Percentiles rank a stretch among this genome's conserved stretches.
Evolutionary conservation across 2,329 filamentous ascomycete species (phyloP).

Genomic region (Diplodia intermedia): DNA sequence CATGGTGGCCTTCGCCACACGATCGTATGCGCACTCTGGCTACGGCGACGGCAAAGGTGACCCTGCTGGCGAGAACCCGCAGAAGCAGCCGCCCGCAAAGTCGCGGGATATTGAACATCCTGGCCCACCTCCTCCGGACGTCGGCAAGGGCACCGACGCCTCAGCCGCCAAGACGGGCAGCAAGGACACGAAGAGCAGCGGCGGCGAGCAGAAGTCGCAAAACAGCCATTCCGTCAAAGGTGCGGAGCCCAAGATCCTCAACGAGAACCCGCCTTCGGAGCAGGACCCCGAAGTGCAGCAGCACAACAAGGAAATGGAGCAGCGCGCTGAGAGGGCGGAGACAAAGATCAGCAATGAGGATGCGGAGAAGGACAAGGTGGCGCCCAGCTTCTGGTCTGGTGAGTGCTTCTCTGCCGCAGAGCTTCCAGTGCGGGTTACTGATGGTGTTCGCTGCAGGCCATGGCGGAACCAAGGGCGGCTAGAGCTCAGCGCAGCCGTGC

Average conservation of each 20-base stretch:
- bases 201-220: conserved; percentile 9
- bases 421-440: conserved; percentile 9
- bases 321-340: conserved; percentile 51
- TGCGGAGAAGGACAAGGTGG: conserved; percentile 51
- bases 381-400: conserved; percentile 51
- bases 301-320: conserved; percentile 55
- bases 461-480: conserved; percentile 41
- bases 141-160: conserved; percentile 45
- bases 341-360: conserved; percentile 49
- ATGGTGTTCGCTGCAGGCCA: conserved; percentile 35
- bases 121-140: conserved; percentile 53
- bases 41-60: conserved; percentile 54
- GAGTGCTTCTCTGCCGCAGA: conserved; percentile 32
- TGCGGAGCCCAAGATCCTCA: conserved; percentile 54
- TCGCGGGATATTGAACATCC: conserved; percentile 53
- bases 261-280: conserved; percentile 40
- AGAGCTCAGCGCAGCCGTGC: conserved; percentile 12
- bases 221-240: conserved; percentile 40
- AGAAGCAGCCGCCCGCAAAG: conserved; percentile 51
- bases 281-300: conserved; percentile 46
- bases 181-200: conserved; percentile 26
- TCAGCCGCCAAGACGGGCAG: conserved; percentile 36
- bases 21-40: conserved; percentile 48
- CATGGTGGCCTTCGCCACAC: conserved; percentile 37
- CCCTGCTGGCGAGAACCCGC: conserved; percentile 52